Conservation (phyloP, 148 eudicot genomes). For the Fagopyrum esculentum region DNA sequence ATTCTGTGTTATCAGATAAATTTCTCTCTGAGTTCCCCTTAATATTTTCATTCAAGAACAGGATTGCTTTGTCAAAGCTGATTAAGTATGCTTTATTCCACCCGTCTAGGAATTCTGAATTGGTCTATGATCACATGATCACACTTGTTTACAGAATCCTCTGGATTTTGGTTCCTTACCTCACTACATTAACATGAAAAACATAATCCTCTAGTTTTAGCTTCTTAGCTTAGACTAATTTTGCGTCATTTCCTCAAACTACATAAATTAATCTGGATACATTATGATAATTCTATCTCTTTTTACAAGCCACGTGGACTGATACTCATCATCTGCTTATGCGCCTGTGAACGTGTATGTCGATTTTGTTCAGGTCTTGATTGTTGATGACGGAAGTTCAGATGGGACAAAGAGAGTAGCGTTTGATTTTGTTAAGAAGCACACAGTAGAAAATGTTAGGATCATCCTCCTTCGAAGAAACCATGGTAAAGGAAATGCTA, state of each 20-base stretch:
- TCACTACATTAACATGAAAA: not conserved
- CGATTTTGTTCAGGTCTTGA: slow-evolving; percentile 53
- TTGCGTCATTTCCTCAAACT: not conserved
- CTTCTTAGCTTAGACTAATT: too few relatives aligned
- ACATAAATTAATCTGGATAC: not conserved
- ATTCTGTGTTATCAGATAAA: not conserved
- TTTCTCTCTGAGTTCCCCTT: not conserved
- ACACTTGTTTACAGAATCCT: not conserved
- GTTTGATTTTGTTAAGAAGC: slow-evolving; percentile 67
- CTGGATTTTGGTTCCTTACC: not conserved
- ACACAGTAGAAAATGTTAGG: slow-evolving; percentile 75
- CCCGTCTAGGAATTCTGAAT: not conserved
- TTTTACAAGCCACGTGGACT: slow-evolving; percentile 1
- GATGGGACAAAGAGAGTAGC: slow-evolving; percentile 89
- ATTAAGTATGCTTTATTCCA: not conserved
- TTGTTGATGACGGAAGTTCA: slow-evolving; percentile 92
- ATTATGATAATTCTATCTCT: not conserved
- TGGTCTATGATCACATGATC: slow-evolving; percentile 2
- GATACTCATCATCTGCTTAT: not conserved
- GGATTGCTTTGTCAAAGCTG: not conserved
- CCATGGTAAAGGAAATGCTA: slow-evolving; percentile 98
- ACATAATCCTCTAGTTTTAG: too few relatives aligned
- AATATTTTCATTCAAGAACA: not conserved
- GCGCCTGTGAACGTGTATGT: not conserved
- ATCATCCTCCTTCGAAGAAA: slow-evolving; percentile 81